phyloP scores from a whole-genome alignment of 2,329 filamentous ascomycete genomes.

The Talaromyces rugulosus region DNA sequence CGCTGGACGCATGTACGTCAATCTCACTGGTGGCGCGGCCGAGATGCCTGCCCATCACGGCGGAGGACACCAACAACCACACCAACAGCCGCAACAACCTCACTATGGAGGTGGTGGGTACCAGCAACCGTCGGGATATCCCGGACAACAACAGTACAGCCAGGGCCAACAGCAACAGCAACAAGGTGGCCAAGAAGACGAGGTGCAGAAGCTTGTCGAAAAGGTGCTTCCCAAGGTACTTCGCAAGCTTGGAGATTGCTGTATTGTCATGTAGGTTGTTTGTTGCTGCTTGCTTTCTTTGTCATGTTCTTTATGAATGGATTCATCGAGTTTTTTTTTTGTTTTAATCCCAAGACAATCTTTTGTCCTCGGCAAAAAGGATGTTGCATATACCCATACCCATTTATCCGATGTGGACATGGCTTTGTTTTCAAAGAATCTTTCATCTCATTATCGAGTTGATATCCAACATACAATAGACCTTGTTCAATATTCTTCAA shows the following conservation, averaged over 20 bases:
- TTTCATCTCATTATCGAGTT: neutral
- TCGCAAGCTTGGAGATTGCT: slow-evolving; percentile 65
- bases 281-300: neutral
- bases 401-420: neutral
- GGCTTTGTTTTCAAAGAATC: neutral
- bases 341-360: neutral
- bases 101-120: slow-evolving; percentile 33
- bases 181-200: slow-evolving; percentile 51
- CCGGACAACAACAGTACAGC: slow-evolving; percentile 25
- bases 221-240: slow-evolving; percentile 59
- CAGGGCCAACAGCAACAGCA: slow-evolving; percentile 26
- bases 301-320: neutral
- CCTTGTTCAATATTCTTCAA: neutral
- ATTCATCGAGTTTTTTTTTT: neutral
- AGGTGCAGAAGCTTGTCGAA: slow-evolving; percentile 57
- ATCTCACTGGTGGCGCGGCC: slow-evolving; percentile 70
- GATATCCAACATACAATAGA: neutral
- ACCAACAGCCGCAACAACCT: slow-evolving; percentile 36
- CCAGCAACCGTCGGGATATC: slow-evolving; percentile 34
- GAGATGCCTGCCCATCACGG: slow-evolving; percentile 35
- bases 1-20: slow-evolving; percentile 81
- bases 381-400: neutral
- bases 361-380: neutral
- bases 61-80: slow-evolving; percentile 36
- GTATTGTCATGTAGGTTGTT: slow-evolving; percentile 65